These are phyloP conservation scores for Neurospora sp. DNA, from an alignment of 495 filamentous ascomycete species.

Conservation along the genomic window DNA sequence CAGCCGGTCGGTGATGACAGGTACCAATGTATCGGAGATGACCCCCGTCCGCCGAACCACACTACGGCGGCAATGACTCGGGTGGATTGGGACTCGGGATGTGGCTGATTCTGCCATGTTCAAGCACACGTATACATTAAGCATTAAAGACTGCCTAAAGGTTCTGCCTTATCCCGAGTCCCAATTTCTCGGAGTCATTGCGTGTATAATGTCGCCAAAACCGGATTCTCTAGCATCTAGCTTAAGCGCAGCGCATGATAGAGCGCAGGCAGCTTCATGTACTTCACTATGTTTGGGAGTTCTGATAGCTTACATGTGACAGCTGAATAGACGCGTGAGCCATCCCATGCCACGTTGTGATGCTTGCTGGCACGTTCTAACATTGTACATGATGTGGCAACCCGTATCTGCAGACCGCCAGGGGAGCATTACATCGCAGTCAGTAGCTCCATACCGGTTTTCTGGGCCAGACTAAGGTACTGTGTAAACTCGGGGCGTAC, in stretches of 20 bases:
- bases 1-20: not conserved
- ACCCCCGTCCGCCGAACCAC: not conserved
- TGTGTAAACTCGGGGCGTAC: not conserved
- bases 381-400: too few species aligned
- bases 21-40: not conserved
- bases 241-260: not conserved
- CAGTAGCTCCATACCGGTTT: not conserved
- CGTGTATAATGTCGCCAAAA: not conserved
- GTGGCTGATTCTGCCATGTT: not conserved
- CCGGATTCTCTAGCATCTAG: not conserved
- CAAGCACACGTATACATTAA: too few species aligned
- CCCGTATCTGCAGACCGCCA: not conserved
- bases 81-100: not conserved
- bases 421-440: not conserved
- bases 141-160: too few species aligned
- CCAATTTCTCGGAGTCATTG: not conserved
- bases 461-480: not conserved
- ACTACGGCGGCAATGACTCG: not conserved
- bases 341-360: too few species aligned
- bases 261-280: too few species aligned
- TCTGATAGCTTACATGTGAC: not conserved
- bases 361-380: too few species aligned
- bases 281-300: too few species aligned
- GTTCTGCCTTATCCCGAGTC: too few species aligned
- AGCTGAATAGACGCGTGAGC: not conserved